These are phyloP conservation scores for Cystofilobasidium capitatum DNA, from an alignment of 768 basidiomycete genomes.

Conservation along the genomic window DNA sequence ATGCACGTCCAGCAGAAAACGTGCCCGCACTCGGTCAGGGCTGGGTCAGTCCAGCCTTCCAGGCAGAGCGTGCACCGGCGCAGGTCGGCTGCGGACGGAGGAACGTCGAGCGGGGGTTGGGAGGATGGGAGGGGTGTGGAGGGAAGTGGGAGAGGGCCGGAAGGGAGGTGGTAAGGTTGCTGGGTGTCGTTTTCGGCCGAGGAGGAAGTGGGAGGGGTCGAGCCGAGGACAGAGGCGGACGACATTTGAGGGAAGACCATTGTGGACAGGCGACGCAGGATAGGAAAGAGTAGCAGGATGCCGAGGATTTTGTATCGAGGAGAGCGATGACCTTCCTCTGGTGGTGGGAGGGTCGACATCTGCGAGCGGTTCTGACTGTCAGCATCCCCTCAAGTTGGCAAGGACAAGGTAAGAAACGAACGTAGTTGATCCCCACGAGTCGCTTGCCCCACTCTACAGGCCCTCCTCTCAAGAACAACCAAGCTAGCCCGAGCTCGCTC, in stretches of 20 bases:
- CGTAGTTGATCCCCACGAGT: conserved; percentile 59
- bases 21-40: conserved; percentile 80
- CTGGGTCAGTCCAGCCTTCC: conserved; percentile 71
- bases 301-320: conserved; percentile 81
- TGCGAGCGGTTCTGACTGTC: conserved; percentile 34
- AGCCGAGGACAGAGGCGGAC: background rate
- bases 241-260: background rate
- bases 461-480: conserved; percentile 69
- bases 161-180: conserved; percentile 45
- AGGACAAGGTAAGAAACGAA: conserved; percentile 37
- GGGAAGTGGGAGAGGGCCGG: conserved; percentile 35
- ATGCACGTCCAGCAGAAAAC: conserved; percentile 86
- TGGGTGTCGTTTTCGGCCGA: conserved; percentile 39
- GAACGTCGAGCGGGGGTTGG: background rate
- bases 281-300: conserved; percentile 47
- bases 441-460: conserved; percentile 67
- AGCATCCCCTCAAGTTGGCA: background rate
- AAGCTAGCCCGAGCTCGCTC: conserved; percentile 63
- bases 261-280: conserved; percentile 4
- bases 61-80: conserved; percentile 65
- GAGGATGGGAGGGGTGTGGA: background rate
- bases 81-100: background rate
- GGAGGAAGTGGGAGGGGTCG: conserved; percentile 40
- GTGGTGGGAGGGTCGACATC: conserved; percentile 61
- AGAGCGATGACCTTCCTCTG: conserved; percentile 49